These are phyloP conservation scores for Petrea volubilis DNA, from an alignment of 257 asterid genomes.

Conservation along the genomic window DNA sequence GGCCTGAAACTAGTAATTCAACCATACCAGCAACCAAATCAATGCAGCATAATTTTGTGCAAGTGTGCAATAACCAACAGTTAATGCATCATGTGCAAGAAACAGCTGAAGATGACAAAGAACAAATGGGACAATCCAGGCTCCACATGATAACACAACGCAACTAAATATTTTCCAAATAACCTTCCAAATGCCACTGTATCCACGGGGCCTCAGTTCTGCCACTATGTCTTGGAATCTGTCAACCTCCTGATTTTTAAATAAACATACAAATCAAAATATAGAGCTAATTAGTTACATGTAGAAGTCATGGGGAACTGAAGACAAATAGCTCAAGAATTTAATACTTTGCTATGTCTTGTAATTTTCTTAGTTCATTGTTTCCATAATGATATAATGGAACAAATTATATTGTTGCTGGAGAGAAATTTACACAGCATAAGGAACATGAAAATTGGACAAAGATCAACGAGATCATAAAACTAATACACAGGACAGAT, in stretches of 20 bases:
- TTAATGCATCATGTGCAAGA: background rate
- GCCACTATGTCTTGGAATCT: slow-evolving; percentile 80
- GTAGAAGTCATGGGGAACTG: background rate
- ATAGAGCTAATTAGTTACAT: slow-evolving; percentile 4
- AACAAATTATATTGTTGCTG: background rate
- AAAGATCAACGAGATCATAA: background rate
- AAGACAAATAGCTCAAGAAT: slow-evolving; percentile 1
- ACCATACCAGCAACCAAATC: background rate
- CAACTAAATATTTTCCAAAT: slow-evolving; percentile 20
- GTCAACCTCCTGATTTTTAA: slow-evolving; percentile 83
- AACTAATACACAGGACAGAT: slow-evolving; percentile 4
- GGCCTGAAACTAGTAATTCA: slow-evolving; percentile 4
- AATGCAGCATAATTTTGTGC: background rate
- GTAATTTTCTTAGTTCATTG: background rate
- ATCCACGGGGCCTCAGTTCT: slow-evolving; percentile 72
- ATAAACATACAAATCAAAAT: slow-evolving; percentile 20
- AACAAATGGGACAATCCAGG: background rate
- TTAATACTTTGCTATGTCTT: background rate
- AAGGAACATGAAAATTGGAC: background rate
- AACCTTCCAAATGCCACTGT: slow-evolving; percentile 97
- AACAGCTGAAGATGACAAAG: background rate
- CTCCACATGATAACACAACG: slow-evolving; percentile 15
- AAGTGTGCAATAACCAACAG: background rate
- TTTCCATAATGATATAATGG: background rate
- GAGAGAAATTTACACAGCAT: background rate